Evolutionary conservation across 2,329 filamentous ascomycete genomes (phyloP).

Genomic region (Zelopaecilomyces penicillatus): DNA sequence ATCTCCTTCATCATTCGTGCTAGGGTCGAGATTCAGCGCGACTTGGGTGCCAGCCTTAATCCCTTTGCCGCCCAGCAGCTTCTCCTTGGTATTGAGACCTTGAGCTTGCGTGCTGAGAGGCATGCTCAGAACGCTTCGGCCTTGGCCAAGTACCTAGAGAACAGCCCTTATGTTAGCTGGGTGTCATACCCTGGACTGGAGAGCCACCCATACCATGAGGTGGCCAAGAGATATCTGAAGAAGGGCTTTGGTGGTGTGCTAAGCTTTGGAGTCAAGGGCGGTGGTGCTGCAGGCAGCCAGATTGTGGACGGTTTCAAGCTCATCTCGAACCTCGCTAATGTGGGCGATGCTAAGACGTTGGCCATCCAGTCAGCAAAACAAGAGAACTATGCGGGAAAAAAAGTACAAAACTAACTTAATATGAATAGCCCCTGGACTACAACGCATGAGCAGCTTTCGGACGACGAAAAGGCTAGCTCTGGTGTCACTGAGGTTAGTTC

Average conservation of each 20-base stretch:
- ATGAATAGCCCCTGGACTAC: conserved; percentile 67
- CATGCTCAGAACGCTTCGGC: conserved; percentile 77
- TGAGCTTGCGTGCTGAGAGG: conserved; percentile 76
- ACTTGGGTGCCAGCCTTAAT: conserved; percentile 74
- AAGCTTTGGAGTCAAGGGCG: conserved; percentile 89
- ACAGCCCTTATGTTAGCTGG: conserved; percentile 78
- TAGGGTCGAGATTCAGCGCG: conserved; percentile 82
- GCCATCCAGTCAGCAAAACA: conserved; percentile 59
- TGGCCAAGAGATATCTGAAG: conserved; percentile 80
- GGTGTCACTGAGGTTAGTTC: conserved; percentile 65
- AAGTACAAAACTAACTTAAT: not conserved
- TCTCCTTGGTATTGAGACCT: conserved; percentile 79
- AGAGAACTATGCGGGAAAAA: not conserved
- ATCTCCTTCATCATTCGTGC: conserved; percentile 77
- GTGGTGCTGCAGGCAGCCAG: conserved; percentile 70
- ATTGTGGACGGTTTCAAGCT: conserved; percentile 93
- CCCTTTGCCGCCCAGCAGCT: conserved; percentile 92
- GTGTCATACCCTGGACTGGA: conserved; percentile 87
- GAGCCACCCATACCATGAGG: conserved; percentile 69
- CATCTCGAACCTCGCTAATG: conserved; percentile 92
- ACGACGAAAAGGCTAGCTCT: conserved; percentile 70
- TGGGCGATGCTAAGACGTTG: conserved; percentile 89
- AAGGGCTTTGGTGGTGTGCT: conserved; percentile 84
- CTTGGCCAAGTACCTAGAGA: conserved; percentile 75
- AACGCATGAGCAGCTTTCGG: conserved; percentile 83